Percentiles rank a stretch among this genome's conserved stretches.
Conservation (phyloP, 441 rosid genomes). For the Flueggea neowawraea region DNA sequence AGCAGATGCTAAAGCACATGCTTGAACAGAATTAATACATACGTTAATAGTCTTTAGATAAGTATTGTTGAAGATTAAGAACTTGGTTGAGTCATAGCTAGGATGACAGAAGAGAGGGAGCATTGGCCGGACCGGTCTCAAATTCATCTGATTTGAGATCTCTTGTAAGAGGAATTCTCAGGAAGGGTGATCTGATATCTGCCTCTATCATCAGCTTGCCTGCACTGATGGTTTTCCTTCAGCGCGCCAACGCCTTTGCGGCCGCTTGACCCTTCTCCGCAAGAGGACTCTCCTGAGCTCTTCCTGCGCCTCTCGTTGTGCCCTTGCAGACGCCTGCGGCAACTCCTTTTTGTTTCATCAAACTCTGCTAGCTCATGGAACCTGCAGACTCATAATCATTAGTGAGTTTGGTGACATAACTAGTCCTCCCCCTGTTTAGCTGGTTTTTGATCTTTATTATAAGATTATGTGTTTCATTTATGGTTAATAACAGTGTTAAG, state of each 20-base stretch:
- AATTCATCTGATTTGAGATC: constrained; percentile 33
- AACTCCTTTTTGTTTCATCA: constrained; percentile 57
- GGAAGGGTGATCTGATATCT: constrained; percentile 32
- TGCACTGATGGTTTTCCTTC: constrained; percentile 34
- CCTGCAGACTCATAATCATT: constrained; percentile 19
- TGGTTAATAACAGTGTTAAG: too few species aligned
- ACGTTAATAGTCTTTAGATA: too few species aligned
- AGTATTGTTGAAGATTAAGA: background rate
- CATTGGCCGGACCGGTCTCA: constrained; percentile 14
- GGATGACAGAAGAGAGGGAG: constrained; percentile 94
- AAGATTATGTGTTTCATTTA: background rate
- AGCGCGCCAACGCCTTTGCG: constrained; percentile 22
- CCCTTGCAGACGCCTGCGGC: constrained; percentile 52
- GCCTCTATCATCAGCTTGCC: constrained; percentile 42
- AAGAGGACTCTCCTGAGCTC: constrained; percentile 29
- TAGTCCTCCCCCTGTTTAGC: too few species aligned
- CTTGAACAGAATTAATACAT: too few species aligned
- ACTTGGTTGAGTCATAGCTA: background rate
- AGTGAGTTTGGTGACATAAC: too few species aligned
- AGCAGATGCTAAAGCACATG: too few species aligned
- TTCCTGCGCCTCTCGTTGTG: constrained; percentile 60
- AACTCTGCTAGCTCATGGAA: constrained; percentile 55
- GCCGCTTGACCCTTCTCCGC: constrained; percentile 29
- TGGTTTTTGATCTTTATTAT: background rate
- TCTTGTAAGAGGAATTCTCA: constrained; percentile 49